These are phyloP conservation scores for Paspalum vaginatum DNA, from an alignment of 176 grass and related monocot genomes.

Conservation along the genomic window DNA sequence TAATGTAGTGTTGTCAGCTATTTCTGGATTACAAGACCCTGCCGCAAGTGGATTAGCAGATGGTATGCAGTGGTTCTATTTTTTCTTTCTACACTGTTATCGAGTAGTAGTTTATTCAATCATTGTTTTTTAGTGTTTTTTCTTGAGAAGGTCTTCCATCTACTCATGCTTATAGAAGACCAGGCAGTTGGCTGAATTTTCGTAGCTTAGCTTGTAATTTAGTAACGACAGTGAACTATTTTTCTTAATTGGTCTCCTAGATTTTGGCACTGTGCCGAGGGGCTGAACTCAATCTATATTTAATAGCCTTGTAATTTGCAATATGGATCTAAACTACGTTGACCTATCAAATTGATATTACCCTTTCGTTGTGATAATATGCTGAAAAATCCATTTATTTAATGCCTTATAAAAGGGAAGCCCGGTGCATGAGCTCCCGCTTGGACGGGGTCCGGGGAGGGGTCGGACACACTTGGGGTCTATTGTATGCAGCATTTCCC, in stretches of 20 bases:
- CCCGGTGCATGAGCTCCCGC: too few species aligned
- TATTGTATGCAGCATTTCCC: too few species aligned
- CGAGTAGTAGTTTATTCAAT: not conserved
- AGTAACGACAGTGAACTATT: not conserved
- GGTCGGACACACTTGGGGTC: too few species aligned
- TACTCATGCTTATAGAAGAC: constrained; percentile 26
- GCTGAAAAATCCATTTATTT: not conserved
- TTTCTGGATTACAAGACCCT: constrained; percentile 55
- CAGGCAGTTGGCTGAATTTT: constrained; percentile 19
- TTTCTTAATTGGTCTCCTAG: constrained; percentile 24
- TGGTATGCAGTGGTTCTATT: constrained; percentile 43
- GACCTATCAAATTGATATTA: not conserved
- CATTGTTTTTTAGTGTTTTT: not conserved
- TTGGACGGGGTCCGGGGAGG: too few species aligned
- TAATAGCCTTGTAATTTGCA: constrained; percentile 2
- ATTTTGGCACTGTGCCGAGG: not conserved
- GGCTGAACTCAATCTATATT: not conserved
- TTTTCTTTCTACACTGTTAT: not conserved
- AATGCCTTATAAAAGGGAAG: too few species aligned
- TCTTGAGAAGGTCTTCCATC: constrained; percentile 8
- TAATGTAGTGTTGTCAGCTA: constrained; percentile 63
- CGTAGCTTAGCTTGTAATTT: constrained; percentile 4
- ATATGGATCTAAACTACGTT: not conserved
- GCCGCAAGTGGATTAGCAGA: constrained; percentile 33
- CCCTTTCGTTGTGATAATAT: not conserved